Conservation (phyloP, 345 rosid species). For the Clarkia xantiana region DNA sequence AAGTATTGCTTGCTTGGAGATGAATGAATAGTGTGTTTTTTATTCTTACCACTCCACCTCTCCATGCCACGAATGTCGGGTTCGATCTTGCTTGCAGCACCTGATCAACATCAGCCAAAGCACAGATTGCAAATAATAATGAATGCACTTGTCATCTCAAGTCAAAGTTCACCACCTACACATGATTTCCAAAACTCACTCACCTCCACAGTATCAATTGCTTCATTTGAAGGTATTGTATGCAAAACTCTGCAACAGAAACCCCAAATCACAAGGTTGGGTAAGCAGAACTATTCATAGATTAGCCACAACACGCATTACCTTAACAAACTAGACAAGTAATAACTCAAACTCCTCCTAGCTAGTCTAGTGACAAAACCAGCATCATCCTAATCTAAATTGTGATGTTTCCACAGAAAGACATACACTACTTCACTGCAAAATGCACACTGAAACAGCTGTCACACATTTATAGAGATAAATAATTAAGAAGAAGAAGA, state of each 20-base stretch:
- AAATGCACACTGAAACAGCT: neutral
- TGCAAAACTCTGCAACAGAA: slow-evolving; percentile 57
- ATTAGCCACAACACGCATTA: no score
- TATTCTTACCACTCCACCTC: slow-evolving; percentile 72
- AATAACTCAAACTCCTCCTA: no score
- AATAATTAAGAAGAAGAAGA: neutral
- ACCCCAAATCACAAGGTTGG: neutral
- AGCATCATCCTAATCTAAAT: no score
- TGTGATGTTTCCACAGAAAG: no score
- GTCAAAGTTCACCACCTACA: neutral
- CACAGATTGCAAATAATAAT: no score
- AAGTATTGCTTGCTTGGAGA: neutral
- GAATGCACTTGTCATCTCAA: slow-evolving; percentile 9
- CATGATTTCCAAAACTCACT: slow-evolving; percentile 8
- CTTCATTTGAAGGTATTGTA: slow-evolving; percentile 84
- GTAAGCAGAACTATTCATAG: no score
- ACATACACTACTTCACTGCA: no score
- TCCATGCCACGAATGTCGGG: slow-evolving; percentile 59
- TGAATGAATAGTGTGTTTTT: neutral
- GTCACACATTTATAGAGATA: slow-evolving; percentile 2
- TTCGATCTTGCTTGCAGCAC: slow-evolving; percentile 71
- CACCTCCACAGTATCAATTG: slow-evolving; percentile 72
- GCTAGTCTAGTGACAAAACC: no score
- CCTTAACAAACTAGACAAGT: no score
- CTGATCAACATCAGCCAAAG: slow-evolving; percentile 15